Evolutionary conservation across 345 rosid genomes (phyloP).

Genomic region (Trapa incisa): DNA sequence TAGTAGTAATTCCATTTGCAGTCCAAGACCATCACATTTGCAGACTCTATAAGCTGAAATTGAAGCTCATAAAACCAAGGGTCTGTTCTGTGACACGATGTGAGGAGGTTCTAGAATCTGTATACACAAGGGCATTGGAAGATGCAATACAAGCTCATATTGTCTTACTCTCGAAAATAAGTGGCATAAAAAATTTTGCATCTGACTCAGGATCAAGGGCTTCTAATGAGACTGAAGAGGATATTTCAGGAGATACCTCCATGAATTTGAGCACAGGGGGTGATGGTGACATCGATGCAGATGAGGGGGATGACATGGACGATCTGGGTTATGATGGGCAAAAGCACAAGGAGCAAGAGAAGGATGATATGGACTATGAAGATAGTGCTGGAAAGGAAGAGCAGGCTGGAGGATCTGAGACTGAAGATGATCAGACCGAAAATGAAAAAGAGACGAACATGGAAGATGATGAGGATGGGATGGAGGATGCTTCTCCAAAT

Average conservation of each 20-base stretch:
- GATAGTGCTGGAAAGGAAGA: constrained; percentile 43
- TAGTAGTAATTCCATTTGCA: constrained; percentile 45
- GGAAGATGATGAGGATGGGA: constrained; percentile 11
- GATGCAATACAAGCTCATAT: constrained; percentile 76
- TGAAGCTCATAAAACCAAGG: constrained; percentile 52
- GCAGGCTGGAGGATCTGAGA: constrained; percentile 20
- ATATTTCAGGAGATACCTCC: constrained; percentile 22
- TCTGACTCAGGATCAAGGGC: constrained; percentile 26
- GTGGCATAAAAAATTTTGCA: constrained; percentile 44
- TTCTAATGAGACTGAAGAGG: constrained; percentile 39
- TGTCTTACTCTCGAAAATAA: constrained; percentile 49
- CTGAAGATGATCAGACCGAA: constrained; percentile 21
- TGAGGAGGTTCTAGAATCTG: constrained; percentile 38
- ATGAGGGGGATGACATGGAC: constrained; percentile 36
- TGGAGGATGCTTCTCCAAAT: constrained; percentile 8
- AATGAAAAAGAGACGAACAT: constrained; percentile 1
- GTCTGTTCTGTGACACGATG: constrained; percentile 50
- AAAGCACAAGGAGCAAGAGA: constrained; percentile 39
- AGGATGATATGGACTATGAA: constrained; percentile 74
- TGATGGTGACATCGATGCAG: constrained; percentile 30
- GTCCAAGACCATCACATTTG: constrained; percentile 24
- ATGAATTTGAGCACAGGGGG: constrained; percentile 16
- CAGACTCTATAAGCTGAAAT: constrained; percentile 67
- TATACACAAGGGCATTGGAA: constrained; percentile 70
- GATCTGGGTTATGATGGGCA: constrained; percentile 82